Evolutionary conservation across 306 rosid species (phyloP).

Genomic region (Aeschynomene evenia): DNA sequence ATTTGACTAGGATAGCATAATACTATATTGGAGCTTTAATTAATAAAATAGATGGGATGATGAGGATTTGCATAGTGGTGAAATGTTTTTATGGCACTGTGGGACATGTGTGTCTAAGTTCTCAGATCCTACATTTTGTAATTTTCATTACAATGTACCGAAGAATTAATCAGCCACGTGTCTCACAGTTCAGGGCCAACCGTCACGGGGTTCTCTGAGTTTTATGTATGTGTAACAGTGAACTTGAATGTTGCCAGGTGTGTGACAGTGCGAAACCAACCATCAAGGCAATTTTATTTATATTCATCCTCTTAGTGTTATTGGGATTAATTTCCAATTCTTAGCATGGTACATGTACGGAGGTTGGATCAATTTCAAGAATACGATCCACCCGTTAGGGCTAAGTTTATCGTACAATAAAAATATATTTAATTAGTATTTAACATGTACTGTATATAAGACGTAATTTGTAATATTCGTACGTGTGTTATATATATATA

Average conservation of each 20-base stretch:
- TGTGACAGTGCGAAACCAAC: conserved; percentile 48
- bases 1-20: conserved; percentile 44
- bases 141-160: conserved; percentile 16
- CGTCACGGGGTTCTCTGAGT: conserved; percentile 19
- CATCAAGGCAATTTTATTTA: not conserved
- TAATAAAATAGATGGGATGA: not conserved
- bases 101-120: conserved; percentile 40
- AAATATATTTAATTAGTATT: no score
- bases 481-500: no score
- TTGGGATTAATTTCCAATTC: not conserved
- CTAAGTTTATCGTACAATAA: no score
- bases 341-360: not conserved
- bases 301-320: not conserved
- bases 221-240: conserved; percentile 33
- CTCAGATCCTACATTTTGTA: conserved; percentile 28
- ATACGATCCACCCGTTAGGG: not conserved
- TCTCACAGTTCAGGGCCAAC: conserved; percentile 42
- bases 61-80: conserved; percentile 1
- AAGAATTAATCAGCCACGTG: conserved; percentile 36
- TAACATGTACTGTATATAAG: no score
- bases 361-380: not conserved
- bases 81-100: conserved; percentile 24
- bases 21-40: not conserved
- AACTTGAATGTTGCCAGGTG: conserved; percentile 47
- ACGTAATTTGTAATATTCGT: no score